These are phyloP conservation scores for Rhinocladiella mackenziei DNA, from an alignment of 2,329 filamentous ascomycete species.

Conservation along the genomic window DNA sequence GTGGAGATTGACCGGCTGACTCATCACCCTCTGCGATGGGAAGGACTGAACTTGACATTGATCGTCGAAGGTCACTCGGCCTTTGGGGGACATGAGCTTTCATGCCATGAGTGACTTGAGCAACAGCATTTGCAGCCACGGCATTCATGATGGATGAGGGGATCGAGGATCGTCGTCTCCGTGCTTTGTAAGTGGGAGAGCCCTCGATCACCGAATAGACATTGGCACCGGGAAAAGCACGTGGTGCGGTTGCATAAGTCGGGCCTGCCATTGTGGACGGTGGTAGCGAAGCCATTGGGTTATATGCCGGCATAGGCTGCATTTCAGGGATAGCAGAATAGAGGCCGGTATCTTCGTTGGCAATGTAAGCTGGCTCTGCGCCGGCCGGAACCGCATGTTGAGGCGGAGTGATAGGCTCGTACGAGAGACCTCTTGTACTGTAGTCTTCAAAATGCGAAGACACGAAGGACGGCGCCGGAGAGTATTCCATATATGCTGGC, in stretches of 20 bases:
- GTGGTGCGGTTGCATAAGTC: conserved; percentile 63
- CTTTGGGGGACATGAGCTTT: conserved; percentile 63
- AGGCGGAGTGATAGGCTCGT: conserved; percentile 92
- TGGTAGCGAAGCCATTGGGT: conserved; percentile 86
- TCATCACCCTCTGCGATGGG: conserved; percentile 78
- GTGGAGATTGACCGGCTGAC: conserved; percentile 71
- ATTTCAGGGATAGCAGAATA: conserved; percentile 94
- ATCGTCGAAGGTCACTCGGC: conserved; percentile 85
- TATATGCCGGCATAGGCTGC: conserved; percentile 69
- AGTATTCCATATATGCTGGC: conserved; percentile 97
- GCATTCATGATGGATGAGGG: conserved; percentile 72
- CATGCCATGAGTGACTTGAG: conserved; percentile 42
- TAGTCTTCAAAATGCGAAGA: conserved; percentile 99
- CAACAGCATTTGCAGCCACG: conserved; percentile 53
- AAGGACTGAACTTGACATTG: conserved; percentile 81
- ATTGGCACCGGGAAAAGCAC: conserved; percentile 67
- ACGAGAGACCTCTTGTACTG: conserved; percentile 91
- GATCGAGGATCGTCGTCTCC: conserved; percentile 87
- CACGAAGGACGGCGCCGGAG: conserved; percentile 92
- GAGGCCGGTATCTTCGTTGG: conserved; percentile 93
- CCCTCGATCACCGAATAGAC: conserved; percentile 96
- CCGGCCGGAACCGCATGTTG: conserved; percentile 80
- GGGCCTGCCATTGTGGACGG: conserved; percentile 76
- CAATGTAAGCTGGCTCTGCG: conserved; percentile 91
- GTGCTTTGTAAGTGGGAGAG: conserved; percentile 97